phyloP scores from a whole-genome alignment of 768 basidiomycete genomes.

The Phaeolepiota aurea region DNA sequence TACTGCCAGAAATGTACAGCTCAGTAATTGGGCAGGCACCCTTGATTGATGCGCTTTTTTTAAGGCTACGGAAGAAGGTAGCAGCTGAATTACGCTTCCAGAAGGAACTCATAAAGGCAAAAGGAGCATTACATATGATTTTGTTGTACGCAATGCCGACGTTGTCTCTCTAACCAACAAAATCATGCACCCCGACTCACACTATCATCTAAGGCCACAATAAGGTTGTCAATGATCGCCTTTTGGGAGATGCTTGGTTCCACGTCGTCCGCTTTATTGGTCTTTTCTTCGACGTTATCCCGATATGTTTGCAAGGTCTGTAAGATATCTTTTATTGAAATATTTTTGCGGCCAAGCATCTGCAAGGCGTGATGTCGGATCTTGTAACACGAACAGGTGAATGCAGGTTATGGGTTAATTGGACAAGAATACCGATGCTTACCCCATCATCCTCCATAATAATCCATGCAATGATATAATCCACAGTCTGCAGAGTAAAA shows the following conservation, averaged over 20 bases:
- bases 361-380: conserved; percentile 66
- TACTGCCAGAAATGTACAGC: conserved; percentile 73
- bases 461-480: conserved; percentile 93
- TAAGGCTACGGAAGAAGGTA: conserved; percentile 79
- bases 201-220: conserved; percentile 41
- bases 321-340: conserved; percentile 64
- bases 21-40: conserved; percentile 93
- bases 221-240: conserved; percentile 62
- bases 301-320: conserved; percentile 62
- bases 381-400: too few species aligned
- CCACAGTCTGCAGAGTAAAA: conserved; percentile 83
- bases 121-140: conserved; percentile 90
- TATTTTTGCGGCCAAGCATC: conserved; percentile 69
- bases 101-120: conserved; percentile 71
- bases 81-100: conserved; percentile 82
- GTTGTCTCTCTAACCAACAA: conserved; percentile 5
- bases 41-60: conserved; percentile 79
- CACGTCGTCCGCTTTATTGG: conserved; percentile 18
- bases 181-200: conserved; percentile 6
- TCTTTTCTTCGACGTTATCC: conserved; percentile 62
- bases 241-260: conserved; percentile 45
- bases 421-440: too few species aligned
- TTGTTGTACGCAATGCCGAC: conserved; percentile 42
- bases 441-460: conserved; percentile 98
- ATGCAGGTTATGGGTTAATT: too few species aligned